Conservation (phyloP, 352 stramenopile genomes). For the Elongisporangium undulatum region DNA sequence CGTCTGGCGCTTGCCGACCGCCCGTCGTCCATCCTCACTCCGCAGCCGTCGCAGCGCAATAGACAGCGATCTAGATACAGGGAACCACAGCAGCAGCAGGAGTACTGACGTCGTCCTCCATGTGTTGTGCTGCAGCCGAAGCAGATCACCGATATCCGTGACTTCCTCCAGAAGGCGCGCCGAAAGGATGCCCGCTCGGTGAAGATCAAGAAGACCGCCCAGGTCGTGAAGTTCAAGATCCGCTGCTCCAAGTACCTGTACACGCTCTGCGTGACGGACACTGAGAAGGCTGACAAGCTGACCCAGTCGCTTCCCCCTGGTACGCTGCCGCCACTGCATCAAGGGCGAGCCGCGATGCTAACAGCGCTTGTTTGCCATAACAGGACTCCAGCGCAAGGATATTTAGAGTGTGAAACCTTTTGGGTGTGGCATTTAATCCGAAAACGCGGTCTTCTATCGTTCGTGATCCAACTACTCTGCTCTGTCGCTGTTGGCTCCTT, state of each 20-base stretch:
- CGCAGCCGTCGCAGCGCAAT: background rate
- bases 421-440: conserved; percentile 51
- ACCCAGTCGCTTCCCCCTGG: conserved; percentile 98
- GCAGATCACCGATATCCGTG: conserved; percentile 98
- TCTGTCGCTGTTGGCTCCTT: background rate
- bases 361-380: background rate
- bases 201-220: conserved; percentile 98
- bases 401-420: conserved; percentile 69
- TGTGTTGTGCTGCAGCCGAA: conserved; percentile 82
- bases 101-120: conserved; percentile 1
- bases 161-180: conserved; percentile 99
- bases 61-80: background rate
- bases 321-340: conserved; percentile 19
- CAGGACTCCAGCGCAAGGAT: conserved; percentile 90
- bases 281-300: conserved; percentile 99
- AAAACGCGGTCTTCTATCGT: conserved; percentile 75
- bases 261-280: conserved; percentile 97
- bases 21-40: background rate
- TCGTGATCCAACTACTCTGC: background rate
- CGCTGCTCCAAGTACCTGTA: conserved; percentile 99
- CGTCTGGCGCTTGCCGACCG: background rate
- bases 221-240: conserved; percentile 99
- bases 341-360: background rate
- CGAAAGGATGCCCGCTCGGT: conserved; percentile 97
- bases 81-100: background rate